Conservation (phyloP, 2,329 filamentous ascomycete genomes). For the Dactylonectria macrodidyma region DNA sequence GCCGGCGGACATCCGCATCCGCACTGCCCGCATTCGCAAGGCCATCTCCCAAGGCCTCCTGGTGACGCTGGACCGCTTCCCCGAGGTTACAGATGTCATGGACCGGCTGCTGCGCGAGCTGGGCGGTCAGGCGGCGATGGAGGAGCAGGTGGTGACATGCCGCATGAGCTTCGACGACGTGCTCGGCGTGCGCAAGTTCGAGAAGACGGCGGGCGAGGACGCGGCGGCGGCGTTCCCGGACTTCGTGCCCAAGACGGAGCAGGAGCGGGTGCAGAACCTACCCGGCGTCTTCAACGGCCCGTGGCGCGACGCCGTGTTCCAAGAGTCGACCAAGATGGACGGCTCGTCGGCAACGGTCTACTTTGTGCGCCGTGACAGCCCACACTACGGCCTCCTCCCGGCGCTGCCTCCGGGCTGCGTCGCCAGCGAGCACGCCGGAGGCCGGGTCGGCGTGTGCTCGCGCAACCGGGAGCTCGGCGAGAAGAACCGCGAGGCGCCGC, state of each 20-base stretch:
- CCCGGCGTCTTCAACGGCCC: constrained; percentile 30
- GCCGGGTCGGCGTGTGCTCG: constrained; percentile 41
- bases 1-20: constrained; percentile 36
- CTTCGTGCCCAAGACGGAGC: constrained; percentile 43
- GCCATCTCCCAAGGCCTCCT: constrained; percentile 43
- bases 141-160: constrained; percentile 15
- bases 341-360: constrained; percentile 57
- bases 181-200: constrained; percentile 41
- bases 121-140: constrained; percentile 5
- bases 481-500: constrained; percentile 17
- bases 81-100: constrained; percentile 27
- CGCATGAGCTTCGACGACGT: constrained; percentile 38
- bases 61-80: constrained; percentile 38
- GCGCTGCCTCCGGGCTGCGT: constrained; percentile 1
- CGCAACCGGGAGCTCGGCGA: constrained; percentile 41
- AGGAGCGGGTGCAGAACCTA: constrained; percentile 45
- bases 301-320: constrained; percentile 47
- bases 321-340: constrained; percentile 58
- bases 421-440: background rate
- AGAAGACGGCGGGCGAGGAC: constrained; percentile 15
- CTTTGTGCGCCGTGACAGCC: constrained; percentile 48
- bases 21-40: constrained; percentile 36
- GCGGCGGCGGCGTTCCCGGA: constrained; percentile 35
- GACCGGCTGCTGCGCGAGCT: background rate
- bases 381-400: constrained; percentile 37